Evolutionary conservation across 164 flowering plant species (phyloP).

Genomic region (Vitis rotundifolia): DNA sequence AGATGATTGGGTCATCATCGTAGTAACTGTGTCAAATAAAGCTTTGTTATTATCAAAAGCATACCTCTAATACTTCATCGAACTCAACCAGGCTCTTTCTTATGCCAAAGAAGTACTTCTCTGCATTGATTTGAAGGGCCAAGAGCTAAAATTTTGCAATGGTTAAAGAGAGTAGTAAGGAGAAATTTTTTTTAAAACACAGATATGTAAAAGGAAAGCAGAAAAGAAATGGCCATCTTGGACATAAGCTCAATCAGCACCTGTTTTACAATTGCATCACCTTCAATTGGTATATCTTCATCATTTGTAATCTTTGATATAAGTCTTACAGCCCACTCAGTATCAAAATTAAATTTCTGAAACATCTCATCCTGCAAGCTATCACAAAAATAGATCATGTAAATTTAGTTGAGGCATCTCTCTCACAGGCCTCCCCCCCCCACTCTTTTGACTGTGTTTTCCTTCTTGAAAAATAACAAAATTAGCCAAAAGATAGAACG

Average conservation of each 20-base stretch:
- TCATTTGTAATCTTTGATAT: conserved; percentile 79
- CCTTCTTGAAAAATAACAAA: too few relatives aligned
- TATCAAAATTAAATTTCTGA: conserved; percentile 92
- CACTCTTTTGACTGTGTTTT: neutral
- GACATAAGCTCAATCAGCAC: conserved; percentile 28
- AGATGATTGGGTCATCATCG: too few relatives aligned
- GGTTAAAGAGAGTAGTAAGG: neutral
- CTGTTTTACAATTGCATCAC: conserved; percentile 78
- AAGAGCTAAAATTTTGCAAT: conserved; percentile 58
- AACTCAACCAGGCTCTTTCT: conserved; percentile 96
- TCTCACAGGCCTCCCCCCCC: too few relatives aligned
- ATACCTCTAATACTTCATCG: conserved; percentile 98
- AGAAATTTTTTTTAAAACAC: neutral
- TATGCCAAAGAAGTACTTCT: conserved; percentile 85
- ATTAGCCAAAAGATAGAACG: too few relatives aligned
- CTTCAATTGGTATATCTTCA: conserved; percentile 90
- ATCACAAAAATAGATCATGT: conserved; percentile 19
- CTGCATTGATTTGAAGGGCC: conserved; percentile 84
- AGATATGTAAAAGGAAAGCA: conserved; percentile 2
- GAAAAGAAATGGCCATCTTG: neutral
- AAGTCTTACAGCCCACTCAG: conserved; percentile 91
- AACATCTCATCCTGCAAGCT: conserved; percentile 99
- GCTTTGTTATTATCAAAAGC: conserved; percentile 5
- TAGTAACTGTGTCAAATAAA: too few relatives aligned
- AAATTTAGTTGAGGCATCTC: neutral